Evolutionary conservation across 495 filamentous ascomycete species (phyloP), one percentile per base, ranked within the genome.

Genomic region (Penicillium robsamsonii): DNA sequence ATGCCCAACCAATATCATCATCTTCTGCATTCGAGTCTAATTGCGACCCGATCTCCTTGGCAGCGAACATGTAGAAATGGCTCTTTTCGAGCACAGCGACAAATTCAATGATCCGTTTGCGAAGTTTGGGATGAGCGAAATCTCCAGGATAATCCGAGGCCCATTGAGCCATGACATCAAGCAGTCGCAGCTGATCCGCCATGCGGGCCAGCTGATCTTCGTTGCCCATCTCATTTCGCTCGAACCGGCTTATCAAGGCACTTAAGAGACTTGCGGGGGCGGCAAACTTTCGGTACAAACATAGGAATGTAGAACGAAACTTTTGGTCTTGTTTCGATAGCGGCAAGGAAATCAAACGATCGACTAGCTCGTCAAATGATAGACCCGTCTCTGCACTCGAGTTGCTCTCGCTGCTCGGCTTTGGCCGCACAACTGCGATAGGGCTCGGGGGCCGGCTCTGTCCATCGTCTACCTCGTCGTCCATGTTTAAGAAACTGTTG

Each of bases 201-300:
- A 86, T 91, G 58, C 84, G 87, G 52, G 84, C 83, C 15, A 96
- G 77, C 41, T 81, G 75, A 43, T 81, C 76, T 7, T 78, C 78
- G 50, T 81, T 85, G 61, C 87, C 81, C 18, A 78, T 75, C 63
- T 84, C 81, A 33, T 86, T 77, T 30, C 76, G 77, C 46, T 93
- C 87, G 59, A 96, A 89, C 9, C 90, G 87, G 53, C 75, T 73
- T 25, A 92, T 73, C 57, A 97, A 84, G 15, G 87, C 82, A 37
- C 81, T 80, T 37, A 97, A 79, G 3, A 98, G 80, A 38, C 86
- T 79, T 13, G 79, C 77, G 0, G 94, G 94, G 4, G 93, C 80
- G 5, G 91, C 88, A 57, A 98, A 97, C 71, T 92, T 96, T 50
- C 94, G 88, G 67, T 96, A 97, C n/a, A 97, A 79, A 56, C 92